A percentile compares a stretch with the other conserved stretches of the same genome.
Conservation (phyloP, 1,284 basidiomycete genomes). For the Heterobasidion annosum region DNA sequence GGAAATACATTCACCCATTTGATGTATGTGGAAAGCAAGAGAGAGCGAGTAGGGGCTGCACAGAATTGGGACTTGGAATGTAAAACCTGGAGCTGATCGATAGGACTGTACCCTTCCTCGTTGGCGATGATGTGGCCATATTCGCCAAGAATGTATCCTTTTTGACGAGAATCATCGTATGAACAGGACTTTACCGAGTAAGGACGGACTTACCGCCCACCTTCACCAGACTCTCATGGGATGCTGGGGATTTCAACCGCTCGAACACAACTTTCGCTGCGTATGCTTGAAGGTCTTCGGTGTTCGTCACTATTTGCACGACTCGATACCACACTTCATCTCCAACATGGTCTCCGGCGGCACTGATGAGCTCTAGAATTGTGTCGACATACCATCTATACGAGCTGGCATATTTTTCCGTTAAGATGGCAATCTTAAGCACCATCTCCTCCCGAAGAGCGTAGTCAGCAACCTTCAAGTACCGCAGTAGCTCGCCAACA, state of each 20-base stretch:
- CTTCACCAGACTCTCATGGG: conserved; percentile 96
- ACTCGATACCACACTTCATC: conserved; percentile 99
- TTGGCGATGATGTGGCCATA: conserved; percentile 97
- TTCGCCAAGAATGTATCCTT: conserved; percentile 95
- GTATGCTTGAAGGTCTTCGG: conserved; percentile 93
- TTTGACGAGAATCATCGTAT: conserved; percentile 1
- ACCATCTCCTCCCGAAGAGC: conserved; percentile 97
- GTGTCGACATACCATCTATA: conserved; percentile 98
- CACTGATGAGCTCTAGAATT: conserved; percentile 89
- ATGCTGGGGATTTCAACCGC: conserved; percentile 81
- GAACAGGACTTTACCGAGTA: neutral
- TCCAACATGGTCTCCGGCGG: conserved; percentile 96
- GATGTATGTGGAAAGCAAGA: conserved; percentile 94
- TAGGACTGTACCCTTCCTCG: conserved; percentile 85
- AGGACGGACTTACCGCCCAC: conserved; percentile 64
- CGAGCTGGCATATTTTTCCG: conserved; percentile 92
- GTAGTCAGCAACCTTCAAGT: conserved; percentile 92
- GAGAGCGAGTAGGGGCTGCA: conserved; percentile 83
- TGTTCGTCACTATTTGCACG: conserved; percentile 97
- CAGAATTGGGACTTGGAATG: conserved; percentile 97
- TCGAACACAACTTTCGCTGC: conserved; percentile 92
- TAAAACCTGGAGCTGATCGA: conserved; percentile 90
- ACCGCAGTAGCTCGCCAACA: conserved; percentile 90
- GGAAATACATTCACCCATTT: conserved; percentile 99
- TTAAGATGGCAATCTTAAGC: conserved; percentile 95